phyloP scores from a whole-genome alignment of 345 rosid genomes.

The Aegle marmelos region DNA sequence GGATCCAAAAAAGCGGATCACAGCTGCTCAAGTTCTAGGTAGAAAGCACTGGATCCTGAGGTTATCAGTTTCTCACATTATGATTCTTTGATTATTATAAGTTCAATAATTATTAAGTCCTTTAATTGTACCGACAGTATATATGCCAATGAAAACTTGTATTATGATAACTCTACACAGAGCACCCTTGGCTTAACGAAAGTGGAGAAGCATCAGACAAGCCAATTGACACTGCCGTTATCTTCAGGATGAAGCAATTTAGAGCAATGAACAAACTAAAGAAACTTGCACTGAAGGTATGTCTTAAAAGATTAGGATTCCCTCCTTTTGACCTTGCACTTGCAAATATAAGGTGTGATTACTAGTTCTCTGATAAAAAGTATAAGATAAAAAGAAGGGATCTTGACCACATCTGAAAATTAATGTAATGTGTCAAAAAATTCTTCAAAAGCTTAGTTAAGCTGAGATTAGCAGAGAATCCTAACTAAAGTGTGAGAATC shows the following conservation, averaged over 20 bases:
- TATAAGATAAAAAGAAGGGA: too few relatives aligned
- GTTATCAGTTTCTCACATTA: background rate
- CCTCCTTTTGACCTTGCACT: too few relatives aligned
- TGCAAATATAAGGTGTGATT: too few relatives aligned
- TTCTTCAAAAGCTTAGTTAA: too few relatives aligned
- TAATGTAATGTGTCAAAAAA: too few relatives aligned
- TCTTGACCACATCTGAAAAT: too few relatives aligned
- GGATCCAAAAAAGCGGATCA: constrained; percentile 64
- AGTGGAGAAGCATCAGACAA: too few relatives aligned
- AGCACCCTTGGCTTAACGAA: constrained; percentile 2
- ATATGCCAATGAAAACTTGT: background rate
- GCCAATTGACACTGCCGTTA: too few relatives aligned
- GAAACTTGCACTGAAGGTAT: constrained; percentile 38
- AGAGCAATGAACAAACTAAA: too few relatives aligned
- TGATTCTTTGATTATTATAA: background rate
- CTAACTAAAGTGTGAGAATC: background rate
- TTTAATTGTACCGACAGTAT: background rate
- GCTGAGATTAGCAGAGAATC: constrained; percentile 11
- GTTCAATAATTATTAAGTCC: background rate
- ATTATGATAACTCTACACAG: constrained; percentile 21
- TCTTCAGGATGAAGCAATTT: too few relatives aligned
- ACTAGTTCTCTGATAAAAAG: too few relatives aligned
- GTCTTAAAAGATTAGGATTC: too few relatives aligned
- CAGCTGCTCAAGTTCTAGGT: constrained; percentile 79
- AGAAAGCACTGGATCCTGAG: background rate